phyloP scores from a whole-genome alignment of 345 rosid genomes.

The Ceriops decandra region DNA sequence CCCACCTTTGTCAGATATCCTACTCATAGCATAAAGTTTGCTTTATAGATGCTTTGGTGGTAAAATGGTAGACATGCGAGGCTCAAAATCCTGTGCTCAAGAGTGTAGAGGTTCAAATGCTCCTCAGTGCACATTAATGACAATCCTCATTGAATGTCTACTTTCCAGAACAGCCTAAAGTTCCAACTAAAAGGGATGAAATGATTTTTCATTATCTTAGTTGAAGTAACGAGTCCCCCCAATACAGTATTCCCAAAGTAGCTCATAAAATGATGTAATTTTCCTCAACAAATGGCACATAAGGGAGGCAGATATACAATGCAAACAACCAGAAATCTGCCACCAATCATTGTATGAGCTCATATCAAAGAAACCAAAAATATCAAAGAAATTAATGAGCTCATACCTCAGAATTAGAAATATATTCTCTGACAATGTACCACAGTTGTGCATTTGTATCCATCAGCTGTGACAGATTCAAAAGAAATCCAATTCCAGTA shows the following conservation, averaged over 20 bases:
- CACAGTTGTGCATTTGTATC: conserved; percentile 97
- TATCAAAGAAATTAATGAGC: too few relatives aligned
- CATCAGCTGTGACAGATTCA: conserved; percentile 63
- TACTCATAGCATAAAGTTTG: not conserved
- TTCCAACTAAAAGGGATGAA: too few relatives aligned
- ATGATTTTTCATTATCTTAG: too few relatives aligned
- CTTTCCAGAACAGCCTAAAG: too few relatives aligned
- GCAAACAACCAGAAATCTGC: too few relatives aligned
- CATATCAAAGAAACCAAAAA: too few relatives aligned
- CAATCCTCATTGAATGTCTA: not conserved
- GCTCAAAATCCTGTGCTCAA: not conserved
- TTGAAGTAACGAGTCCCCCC: too few relatives aligned
- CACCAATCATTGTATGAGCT: too few relatives aligned
- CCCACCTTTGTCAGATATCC: not conserved
- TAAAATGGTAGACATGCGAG: not conserved
- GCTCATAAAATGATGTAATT: too few relatives aligned
- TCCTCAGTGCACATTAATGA: not conserved
- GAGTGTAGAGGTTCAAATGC: not conserved
- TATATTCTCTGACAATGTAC: conserved; percentile 96
- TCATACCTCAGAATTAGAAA: conserved; percentile 83
- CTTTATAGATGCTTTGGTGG: not conserved
- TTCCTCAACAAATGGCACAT: too few relatives aligned
- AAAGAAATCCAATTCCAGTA: conserved; percentile 20
- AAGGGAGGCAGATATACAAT: too few relatives aligned
- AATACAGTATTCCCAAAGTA: too few relatives aligned